Evolutionary conservation across 225 moss, liverwort and hornwort genomes (phyloP), one percentile per base, ranked within the genome.

Genomic region (Marchantia polymorpha): DNA sequence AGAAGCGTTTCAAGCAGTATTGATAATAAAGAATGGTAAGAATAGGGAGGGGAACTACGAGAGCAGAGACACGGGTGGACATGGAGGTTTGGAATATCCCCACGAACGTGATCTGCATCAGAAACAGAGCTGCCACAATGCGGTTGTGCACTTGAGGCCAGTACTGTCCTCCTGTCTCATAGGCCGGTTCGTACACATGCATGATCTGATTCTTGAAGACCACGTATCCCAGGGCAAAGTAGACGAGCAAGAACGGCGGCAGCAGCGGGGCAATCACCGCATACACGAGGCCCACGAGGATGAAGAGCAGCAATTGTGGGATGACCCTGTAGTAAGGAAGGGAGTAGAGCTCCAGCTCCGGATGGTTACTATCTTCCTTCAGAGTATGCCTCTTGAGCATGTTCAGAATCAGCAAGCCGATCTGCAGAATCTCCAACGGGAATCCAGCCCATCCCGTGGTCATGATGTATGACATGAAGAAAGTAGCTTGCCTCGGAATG

Each of bases 401-500:
- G 82, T 97, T 97, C 72, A 94, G 61, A 1, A 88, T 64, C 22
- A 97, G 91, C 26, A 89, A 66, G 75, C 90, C 86, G 60, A 79
- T 90, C 79, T 93, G 93, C 58, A 97, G 75, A 72, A 97, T 91
- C 88, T 94, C 93, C 14, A 93, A 84, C 31, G 97, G 97, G 67
- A 94, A 97, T 19, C 97, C 97, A 65, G 97, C 97, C 97, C 94
- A 94, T 77, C 94, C 97, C 64, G 92, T 91, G 70, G 97, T 94
- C 94, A 97, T 89, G 75, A 94, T 90, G 76, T 97, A 97, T 7
- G 97, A 91, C 84, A 97, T 97, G 83, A 94, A 97, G 77, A 97
- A 97, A 75, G 92, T 85, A 17, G 97, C 97, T 94, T 86, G 86
- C 58, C 83, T 83, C 22, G 88, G 88, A 56, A 88, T 69, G 13